phyloP scores from a whole-genome alignment of 441 rosid genomes.

The Breynia disticha region DNA sequence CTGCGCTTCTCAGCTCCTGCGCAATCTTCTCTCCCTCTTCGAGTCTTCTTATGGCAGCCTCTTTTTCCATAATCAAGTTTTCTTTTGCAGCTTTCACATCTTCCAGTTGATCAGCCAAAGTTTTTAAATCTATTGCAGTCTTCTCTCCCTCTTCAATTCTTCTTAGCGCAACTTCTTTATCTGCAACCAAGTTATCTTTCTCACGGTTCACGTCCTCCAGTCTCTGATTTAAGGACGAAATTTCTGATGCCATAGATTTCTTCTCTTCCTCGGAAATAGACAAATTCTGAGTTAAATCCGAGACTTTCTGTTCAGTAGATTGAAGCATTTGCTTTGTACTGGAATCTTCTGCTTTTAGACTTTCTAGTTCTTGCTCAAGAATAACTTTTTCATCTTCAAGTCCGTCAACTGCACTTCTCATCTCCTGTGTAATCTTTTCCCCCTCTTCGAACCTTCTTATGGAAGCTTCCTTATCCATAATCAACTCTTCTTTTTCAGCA shows the following conservation, averaged over 20 bases:
- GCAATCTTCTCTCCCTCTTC: conserved; percentile 46
- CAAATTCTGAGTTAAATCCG: conserved; percentile 38
- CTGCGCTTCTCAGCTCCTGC: conserved; percentile 25
- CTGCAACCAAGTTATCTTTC: conserved; percentile 34
- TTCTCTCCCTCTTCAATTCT: conserved; percentile 55
- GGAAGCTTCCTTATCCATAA: conserved; percentile 44
- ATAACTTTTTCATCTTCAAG: conserved; percentile 35
- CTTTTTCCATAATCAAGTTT: conserved; percentile 43
- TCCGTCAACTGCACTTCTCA: conserved; percentile 25
- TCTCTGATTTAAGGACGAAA: conserved; percentile 32
- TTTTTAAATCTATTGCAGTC: conserved; percentile 40
- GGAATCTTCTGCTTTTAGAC: conserved; percentile 30
- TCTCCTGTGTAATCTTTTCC: conserved; percentile 38
- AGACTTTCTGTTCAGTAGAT: conserved; percentile 39
- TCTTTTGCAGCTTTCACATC: conserved; percentile 45
- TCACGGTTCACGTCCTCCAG: conserved; percentile 40
- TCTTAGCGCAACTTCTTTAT: conserved; percentile 39
- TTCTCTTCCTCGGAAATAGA: conserved; percentile 39
- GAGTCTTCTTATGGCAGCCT: conserved; percentile 34
- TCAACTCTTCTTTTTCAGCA: conserved; percentile 39
- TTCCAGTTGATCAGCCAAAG: conserved; percentile 34
- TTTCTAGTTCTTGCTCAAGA: conserved; percentile 32
- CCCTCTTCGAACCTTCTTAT: conserved; percentile 47
- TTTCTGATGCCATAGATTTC: conserved; percentile 35
- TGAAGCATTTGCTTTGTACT: conserved; percentile 39